Percentiles rank a stretch among this genome's conserved stretches.
Evolutionary conservation across 345 rosid species (phyloP).

Genomic region (Arabis alpina): DNA sequence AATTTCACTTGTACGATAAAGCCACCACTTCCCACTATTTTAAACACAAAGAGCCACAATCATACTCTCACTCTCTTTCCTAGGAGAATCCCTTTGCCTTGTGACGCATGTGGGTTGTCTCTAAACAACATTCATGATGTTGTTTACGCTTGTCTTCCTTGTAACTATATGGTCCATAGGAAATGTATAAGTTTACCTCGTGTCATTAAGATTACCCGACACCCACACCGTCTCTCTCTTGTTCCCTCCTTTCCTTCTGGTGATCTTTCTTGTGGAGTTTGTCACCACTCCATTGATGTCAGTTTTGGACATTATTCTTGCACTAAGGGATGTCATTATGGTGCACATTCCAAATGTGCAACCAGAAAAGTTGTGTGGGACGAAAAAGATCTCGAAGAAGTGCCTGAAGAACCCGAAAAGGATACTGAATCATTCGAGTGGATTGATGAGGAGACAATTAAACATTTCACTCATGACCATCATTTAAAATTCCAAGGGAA

Average conservation of each 20-base stretch:
- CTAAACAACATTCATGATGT: neutral
- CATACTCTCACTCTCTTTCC: neutral
- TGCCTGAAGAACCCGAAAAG: constrained; percentile 11
- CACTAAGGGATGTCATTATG: neutral
- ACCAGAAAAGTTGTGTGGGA: neutral
- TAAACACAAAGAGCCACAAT: neutral
- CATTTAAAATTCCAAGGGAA: neutral
- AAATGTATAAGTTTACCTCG: constrained; percentile 1
- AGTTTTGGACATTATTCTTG: neutral
- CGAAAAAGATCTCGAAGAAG: constrained; percentile 1
- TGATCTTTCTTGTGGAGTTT: constrained; percentile 2
- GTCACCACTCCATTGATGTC: neutral
- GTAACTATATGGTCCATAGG: neutral
- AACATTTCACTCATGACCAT: constrained; percentile 8
- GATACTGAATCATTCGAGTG: neutral
- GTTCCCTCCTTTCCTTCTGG: neutral
- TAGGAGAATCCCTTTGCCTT: neutral
- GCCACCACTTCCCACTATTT: neutral
- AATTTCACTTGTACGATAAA: neutral
- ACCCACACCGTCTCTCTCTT: neutral
- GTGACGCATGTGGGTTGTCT: constrained; percentile 8
- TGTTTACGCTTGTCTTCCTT: constrained; percentile 15
- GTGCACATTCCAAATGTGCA: constrained; percentile 11
- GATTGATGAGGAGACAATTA: neutral
- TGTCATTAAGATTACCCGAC: constrained; percentile 16